phyloP scores from a whole-genome alignment of 306 rosid genomes.

The Astragalus glycyphyllos region DNA sequence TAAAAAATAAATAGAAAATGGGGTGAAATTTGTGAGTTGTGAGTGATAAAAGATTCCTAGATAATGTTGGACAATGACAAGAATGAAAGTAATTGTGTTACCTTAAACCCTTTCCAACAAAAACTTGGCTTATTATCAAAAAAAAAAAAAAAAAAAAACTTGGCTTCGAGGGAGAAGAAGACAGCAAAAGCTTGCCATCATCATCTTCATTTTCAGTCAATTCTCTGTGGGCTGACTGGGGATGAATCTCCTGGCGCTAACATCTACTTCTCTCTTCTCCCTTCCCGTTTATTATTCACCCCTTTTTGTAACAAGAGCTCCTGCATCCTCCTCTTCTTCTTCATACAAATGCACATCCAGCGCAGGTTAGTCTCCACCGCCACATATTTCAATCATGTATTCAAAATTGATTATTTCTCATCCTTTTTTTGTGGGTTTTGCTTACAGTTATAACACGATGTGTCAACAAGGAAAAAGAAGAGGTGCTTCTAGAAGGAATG shows the following conservation, averaged over 20 bases:
- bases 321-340: background rate
- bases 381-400: background rate
- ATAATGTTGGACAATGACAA: too few species aligned
- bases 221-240: background rate
- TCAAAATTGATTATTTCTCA: slow-evolving; percentile 29
- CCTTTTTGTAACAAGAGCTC: slow-evolving; percentile 16
- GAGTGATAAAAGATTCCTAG: too few species aligned
- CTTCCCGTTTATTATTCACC: slow-evolving; percentile 32
- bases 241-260: slow-evolving; percentile 44
- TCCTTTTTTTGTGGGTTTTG: slow-evolving; percentile 25
- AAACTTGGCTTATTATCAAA: too few species aligned
- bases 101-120: too few species aligned
- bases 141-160: too few species aligned
- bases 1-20: too few species aligned
- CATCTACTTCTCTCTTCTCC: slow-evolving; percentile 38
- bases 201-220: background rate
- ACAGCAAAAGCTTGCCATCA: too few species aligned
- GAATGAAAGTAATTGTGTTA: too few species aligned
- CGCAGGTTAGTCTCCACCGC: slow-evolving; percentile 52
- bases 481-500: slow-evolving; percentile 74
- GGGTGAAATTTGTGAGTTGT: too few species aligned
- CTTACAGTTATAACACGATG: slow-evolving; percentile 64
- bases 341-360: slow-evolving; percentile 43
- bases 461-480: slow-evolving; percentile 58
- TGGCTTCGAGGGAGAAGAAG: too few species aligned